phyloP scores from a whole-genome alignment of 805 yeast species.

The Teunomyces kruisii region DNA sequence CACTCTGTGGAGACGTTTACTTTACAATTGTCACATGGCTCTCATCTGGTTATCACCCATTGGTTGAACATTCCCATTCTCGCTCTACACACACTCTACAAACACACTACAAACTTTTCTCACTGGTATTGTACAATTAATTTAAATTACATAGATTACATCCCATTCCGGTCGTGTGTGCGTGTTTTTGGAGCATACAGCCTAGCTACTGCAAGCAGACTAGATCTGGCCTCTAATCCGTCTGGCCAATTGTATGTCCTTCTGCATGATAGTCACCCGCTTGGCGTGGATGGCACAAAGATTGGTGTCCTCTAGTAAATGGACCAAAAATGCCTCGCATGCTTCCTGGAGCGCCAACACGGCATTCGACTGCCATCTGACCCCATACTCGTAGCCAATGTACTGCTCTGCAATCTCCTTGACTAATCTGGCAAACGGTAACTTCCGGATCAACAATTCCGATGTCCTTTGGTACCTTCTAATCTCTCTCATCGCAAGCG shows the following conservation, averaged over 20 bases:
- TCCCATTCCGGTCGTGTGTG: neutral
- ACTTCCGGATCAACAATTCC: constrained; percentile 63
- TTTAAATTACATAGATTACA: constrained; percentile 3
- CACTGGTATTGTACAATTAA: neutral
- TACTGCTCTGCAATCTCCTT: constrained; percentile 69
- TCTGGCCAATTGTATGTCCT: constrained; percentile 78
- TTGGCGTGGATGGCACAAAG: constrained; percentile 77
- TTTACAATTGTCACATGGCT: neutral
- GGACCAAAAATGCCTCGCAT: constrained; percentile 72
- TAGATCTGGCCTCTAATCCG: constrained; percentile 59
- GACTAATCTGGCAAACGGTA: constrained; percentile 77
- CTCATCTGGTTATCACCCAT: no score
- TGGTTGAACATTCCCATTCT: no score
- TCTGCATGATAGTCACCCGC: constrained; percentile 82
- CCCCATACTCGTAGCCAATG: constrained; percentile 52
- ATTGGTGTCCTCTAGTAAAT: constrained; percentile 74
- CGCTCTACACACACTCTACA: no score
- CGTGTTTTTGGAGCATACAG: no score
- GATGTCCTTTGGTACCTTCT: constrained; percentile 66
- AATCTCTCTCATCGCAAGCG: constrained; percentile 65
- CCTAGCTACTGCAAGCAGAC: no score
- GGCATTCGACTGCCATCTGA: constrained; percentile 80
- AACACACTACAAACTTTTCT: no score
- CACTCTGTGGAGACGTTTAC: neutral
- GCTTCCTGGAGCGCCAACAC: constrained; percentile 79